Base-by-base conservation (phyloP, 352 stramenopile species). In the Phytophthora sp. region DNA sequence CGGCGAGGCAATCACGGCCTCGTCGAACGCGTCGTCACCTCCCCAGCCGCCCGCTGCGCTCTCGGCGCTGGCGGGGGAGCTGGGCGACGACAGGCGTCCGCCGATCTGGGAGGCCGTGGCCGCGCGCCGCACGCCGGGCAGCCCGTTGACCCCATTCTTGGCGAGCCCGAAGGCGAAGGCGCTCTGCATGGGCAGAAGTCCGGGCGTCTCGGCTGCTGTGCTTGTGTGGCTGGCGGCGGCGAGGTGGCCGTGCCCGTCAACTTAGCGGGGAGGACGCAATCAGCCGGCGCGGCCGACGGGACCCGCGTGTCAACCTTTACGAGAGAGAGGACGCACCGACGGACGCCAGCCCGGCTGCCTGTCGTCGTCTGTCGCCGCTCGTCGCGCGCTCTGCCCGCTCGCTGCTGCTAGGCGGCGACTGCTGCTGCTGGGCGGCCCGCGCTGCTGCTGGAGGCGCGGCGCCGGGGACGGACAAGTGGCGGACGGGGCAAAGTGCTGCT, bases 121-220 rank as follows among this genome's bases (percentile, higher is more conserved):
- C n/a, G 76, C 82, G 28, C 79, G 77, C 23, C 80, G 72, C 45
- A 82, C 80, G 32, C 69, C 66, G 13, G 76, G 76, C 34, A 84
- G 59, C 20, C 72, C 63, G 32, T 84, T 89, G 62, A 87, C 81
- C 34, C 67, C 64, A 74, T 83, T 88, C 66, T 88, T 91, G 46
- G 82, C 75, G 52, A 88, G 61, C 0, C 75, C 77, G 38, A 83
- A 76, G 35, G 76, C 60, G 42, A 91, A 77, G 12, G 77, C 69
- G 48, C 65, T 79, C 62, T 87, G 77, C 82, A 91, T 91, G 45
- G 57, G 9, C 37, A 50, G 30, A 30, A 58, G 44, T 27, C 18
- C 34, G 43, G 43, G 35, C 52, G 43, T 62, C 48, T 38, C 46
- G 46, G 11, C 23, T 52, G 34, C 6, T 21, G 4, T 44, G 13